A percentile compares a stretch with the other conserved stretches of the same genome.
phyloP scores from a whole-genome alignment of 2,329 filamentous ascomycete species.

The Clarireedia paspali region DNA sequence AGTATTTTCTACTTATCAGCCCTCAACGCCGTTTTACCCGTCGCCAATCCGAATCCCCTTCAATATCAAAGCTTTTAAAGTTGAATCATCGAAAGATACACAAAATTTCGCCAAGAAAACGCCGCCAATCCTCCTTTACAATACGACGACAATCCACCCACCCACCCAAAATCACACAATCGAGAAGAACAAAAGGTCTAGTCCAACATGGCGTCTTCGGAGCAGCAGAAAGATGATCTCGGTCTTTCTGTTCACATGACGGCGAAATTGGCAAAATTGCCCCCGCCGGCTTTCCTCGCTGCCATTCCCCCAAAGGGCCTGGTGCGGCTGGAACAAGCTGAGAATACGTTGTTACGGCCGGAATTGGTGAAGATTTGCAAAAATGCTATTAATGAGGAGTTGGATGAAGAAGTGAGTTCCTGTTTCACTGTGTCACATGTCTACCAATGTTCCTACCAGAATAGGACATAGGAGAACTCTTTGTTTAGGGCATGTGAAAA shows the following conservation, averaged over 20 bases:
- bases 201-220: background rate
- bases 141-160: background rate
- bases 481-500: background rate
- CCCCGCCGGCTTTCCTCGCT: background rate
- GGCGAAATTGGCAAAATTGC: background rate
- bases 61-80: no score
- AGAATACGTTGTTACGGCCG: background rate
- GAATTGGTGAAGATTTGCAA: background rate
- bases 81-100: no score
- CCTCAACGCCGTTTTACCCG: no score
- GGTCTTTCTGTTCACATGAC: background rate
- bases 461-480: no score
- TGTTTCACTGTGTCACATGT: background rate
- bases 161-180: background rate
- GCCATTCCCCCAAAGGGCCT: background rate
- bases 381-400: background rate
- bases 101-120: no score
- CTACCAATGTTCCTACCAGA: no score
- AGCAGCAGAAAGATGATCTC: background rate
- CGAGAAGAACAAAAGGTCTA: no score
- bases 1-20: no score
- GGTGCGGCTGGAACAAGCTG: background rate
- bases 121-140: no score
- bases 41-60: no score
- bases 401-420: background rate